Evolutionary conservation across 108 stramenopile species (phyloP).

Genomic region (Hondaea fermentalgiana): DNA sequence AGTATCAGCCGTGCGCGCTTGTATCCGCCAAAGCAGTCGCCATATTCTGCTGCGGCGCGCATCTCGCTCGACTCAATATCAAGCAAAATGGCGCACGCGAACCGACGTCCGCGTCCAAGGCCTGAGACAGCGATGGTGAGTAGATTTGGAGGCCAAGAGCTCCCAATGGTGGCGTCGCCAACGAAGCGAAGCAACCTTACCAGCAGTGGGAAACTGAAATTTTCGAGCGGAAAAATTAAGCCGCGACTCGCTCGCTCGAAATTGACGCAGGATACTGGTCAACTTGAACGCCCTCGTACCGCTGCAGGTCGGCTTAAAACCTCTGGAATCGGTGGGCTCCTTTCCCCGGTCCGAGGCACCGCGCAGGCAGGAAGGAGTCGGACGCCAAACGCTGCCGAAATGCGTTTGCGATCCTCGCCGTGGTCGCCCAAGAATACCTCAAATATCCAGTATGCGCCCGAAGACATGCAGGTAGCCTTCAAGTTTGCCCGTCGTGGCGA

Average conservation of each 20-base stretch:
- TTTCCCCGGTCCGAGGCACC: background rate
- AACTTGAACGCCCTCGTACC: background rate
- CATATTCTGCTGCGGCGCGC: background rate
- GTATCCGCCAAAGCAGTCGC: background rate
- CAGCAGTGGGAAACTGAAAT: background rate
- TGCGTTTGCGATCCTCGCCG: background rate
- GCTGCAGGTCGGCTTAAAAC: background rate
- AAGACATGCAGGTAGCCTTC: background rate
- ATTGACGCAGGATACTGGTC: background rate
- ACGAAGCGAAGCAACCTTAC: background rate
- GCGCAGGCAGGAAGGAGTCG: background rate
- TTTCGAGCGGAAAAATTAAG: background rate
- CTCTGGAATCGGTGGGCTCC: background rate
- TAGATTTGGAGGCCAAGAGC: background rate
- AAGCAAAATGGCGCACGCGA: background rate
- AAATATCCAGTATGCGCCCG: background rate
- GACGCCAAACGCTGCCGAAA: background rate
- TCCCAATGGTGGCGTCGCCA: background rate
- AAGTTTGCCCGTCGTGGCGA: background rate
- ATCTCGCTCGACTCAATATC: background rate
- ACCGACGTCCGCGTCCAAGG: background rate
- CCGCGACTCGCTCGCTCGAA: background rate
- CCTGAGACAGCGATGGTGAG: conserved; percentile 13
- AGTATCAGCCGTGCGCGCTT: background rate
- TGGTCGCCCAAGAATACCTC: background rate